Evolutionary conservation across 768 basidiomycete genomes (phyloP).

Genomic region (Auriculariales sp.): DNA sequence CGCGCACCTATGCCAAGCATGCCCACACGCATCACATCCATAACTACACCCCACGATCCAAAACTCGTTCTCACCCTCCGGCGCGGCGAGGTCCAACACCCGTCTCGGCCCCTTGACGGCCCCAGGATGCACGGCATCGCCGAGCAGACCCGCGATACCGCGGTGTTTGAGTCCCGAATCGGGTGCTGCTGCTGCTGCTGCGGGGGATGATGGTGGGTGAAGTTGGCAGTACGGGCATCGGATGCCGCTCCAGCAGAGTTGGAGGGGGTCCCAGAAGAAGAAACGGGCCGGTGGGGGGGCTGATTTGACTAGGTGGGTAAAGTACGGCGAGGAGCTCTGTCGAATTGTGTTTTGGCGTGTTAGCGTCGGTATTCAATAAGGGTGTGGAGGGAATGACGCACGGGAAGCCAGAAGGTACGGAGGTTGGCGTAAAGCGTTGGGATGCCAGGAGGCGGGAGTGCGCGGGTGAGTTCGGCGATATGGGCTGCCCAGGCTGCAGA

Average conservation of each 20-base stretch:
- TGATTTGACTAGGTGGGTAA: neutral
- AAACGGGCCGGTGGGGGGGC: slow-evolving; percentile 34
- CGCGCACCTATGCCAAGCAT: slow-evolving; percentile 54
- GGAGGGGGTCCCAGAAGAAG: slow-evolving; percentile 78
- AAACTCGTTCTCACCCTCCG: slow-evolving; percentile 25
- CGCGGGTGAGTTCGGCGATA: slow-evolving; percentile 29
- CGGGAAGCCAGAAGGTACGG: slow-evolving; percentile 77
- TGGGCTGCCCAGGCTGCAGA: slow-evolving; percentile 73
- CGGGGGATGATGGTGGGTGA: too few species aligned
- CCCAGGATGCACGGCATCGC: neutral
- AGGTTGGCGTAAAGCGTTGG: slow-evolving; percentile 63
- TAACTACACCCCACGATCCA: slow-evolving; percentile 81
- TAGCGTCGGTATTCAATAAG: too few species aligned
- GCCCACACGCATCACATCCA: slow-evolving; percentile 45
- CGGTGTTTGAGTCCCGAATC: slow-evolving; percentile 39
- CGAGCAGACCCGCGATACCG: slow-evolving; percentile 58
- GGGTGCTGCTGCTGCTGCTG: too few species aligned
- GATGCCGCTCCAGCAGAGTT: slow-evolving; percentile 72
- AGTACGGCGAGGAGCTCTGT: neutral
- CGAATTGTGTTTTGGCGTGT: too few species aligned
- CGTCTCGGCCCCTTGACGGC: slow-evolving; percentile 43
- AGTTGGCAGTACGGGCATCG: slow-evolving; percentile 56
- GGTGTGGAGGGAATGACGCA: slow-evolving; percentile 56
- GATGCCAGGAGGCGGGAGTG: slow-evolving; percentile 32
- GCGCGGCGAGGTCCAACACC: slow-evolving; percentile 63